Evolutionary conservation across 257 asterid genomes (phyloP), one percentile per base, ranked within the genome.

Genomic region (Ballota nigra): DNA sequence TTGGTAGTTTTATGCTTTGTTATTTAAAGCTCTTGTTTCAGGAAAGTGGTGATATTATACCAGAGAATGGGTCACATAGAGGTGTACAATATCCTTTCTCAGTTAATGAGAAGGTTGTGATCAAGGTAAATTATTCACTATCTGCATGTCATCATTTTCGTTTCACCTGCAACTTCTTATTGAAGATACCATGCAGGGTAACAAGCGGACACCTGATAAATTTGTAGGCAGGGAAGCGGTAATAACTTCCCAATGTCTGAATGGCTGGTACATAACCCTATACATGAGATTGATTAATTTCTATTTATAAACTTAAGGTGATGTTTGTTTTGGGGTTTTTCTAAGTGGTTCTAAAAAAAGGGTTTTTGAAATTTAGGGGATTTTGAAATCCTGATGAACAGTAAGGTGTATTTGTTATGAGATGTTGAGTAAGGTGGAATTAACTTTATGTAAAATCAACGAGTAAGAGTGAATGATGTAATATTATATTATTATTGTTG

Each of bases 221-320:
- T 89, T 91, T 84, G 98, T 94, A 33, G 98, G 98, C 71, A 94
- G 89, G 83, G 99, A 91, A 84, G 99, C 99, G 66, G 83, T 91
- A 77, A 88, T 91, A 76, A 94, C 97, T 4, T 86, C 96, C 62
- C 97, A 86, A 76, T 86, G 98, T 86, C 95, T 89, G 49, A 94
- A 94, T 85, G 99, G 99, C 88, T 94, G 99, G 99, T 94, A 75
- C 31, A 36, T 53, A 36, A 47, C 41, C 43, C 68, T 40, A 24
- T 34, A 6, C 31, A 38, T 64, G 51, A 31, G 59, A 26, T 53
- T 57, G 12, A 11, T 59, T 33, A 19, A 36, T 40, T 58, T 69
- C 53, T 47, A 22, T 61, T 69, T 75, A 72, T 31, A 36, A 53
- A 36, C 60, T 29, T 69, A 33, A 26, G 28, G 43, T 36, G 12